phyloP scores from a whole-genome alignment of 1,284 basidiomycete genomes.

The Heterobasidion occidentale region DNA sequence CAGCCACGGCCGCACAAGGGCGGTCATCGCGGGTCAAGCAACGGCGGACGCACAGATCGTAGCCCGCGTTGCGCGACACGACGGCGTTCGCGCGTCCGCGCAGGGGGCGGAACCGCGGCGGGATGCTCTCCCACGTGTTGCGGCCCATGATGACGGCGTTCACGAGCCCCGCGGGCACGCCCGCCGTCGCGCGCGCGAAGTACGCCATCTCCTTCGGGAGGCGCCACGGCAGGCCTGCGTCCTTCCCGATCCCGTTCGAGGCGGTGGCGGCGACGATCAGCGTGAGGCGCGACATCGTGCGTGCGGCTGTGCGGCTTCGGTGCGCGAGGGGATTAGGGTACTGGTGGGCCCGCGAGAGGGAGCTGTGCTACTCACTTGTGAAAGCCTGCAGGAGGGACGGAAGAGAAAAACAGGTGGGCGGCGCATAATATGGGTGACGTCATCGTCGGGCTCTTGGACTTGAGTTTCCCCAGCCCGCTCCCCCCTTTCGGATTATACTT shows the following conservation, averaged over 20 bases:
- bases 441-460: too few species aligned
- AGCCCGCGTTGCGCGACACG: conserved; percentile 58
- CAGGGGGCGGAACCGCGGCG: conserved; percentile 81
- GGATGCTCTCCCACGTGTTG: conserved; percentile 98
- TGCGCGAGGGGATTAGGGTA: neutral
- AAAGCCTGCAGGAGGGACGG: neutral
- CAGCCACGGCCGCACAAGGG: neutral
- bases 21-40: neutral
- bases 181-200: conserved; percentile 76
- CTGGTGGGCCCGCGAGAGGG: too few species aligned
- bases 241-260: conserved; percentile 82
- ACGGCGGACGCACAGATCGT: conserved; percentile 52
- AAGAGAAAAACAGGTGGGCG: neutral
- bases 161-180: conserved; percentile 40
- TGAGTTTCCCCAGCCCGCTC: too few species aligned
- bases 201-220: conserved; percentile 90
- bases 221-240: conserved; percentile 81
- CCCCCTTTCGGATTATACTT: too few species aligned
- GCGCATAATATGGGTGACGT: too few species aligned
- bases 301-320: neutral
- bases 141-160: conserved; percentile 96
- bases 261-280: conserved; percentile 91
- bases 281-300: conserved; percentile 55
- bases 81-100: conserved; percentile 76
- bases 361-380: neutral